Base-by-base conservation (phyloP, 768 basidiomycete genomes). In the Lanmaoa rubissima region DNA sequence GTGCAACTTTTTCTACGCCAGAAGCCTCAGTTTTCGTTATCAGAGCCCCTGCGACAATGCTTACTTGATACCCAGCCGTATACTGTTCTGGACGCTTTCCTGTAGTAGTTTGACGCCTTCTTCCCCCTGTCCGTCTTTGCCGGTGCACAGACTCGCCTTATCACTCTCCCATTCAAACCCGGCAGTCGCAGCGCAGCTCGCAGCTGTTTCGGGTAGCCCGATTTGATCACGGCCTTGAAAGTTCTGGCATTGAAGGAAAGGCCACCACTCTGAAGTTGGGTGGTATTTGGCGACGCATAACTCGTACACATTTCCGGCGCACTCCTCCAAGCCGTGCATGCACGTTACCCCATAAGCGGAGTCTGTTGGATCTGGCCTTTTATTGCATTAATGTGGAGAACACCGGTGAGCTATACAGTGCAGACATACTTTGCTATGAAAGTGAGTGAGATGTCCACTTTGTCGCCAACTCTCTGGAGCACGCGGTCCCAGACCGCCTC, bases 241-340 rank as follows among this genome's bases (percentile, higher is more conserved):
- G 69, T 93, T 92, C 65, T 91, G 82, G 70, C 93, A 94, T 57
- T 83, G 84, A 21, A 93, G 76, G 63, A 92, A 94, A 50, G 82
- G 74, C 93, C 92, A 95, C 89, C 90, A 93, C 21, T 74, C 75
- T n/a, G 70, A 61, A 40, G 75, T 72, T 24, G 78, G 72, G 24
- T 80, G 75, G 58, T 90, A 78, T 67, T 85, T 83, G 53, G 80
- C 76, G 32, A 80, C 88, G 70, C 95, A 98, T 28, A 97, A 78
- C 68, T 97, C 86, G 57, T 97, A 90, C 17, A 93, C 83, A 74
- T 96, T 94, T 42, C 91, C 94, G 14, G 83, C 83, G 65, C 94
- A 97, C 72, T 98, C 94, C 51, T 79, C 71, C 5, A 75, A 74
- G 17, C 93, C 94, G 66, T 96, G 94, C 77, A 80, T 79, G 73